Base-by-base conservation (phyloP, 176 grass and related monocot genomes). In the Raddia guianensis region DNA sequence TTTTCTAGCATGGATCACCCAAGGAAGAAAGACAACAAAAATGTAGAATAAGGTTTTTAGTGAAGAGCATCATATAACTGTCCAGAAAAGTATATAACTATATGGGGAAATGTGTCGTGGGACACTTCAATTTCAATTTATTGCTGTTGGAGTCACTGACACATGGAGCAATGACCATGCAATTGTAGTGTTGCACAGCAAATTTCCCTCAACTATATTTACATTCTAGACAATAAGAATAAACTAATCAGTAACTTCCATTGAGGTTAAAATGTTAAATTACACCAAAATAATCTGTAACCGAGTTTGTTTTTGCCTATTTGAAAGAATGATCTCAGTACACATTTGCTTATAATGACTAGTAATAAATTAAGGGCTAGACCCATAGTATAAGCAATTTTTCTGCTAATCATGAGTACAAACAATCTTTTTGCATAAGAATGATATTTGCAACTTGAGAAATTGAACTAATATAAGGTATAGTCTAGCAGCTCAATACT, bases 381-480 rank as follows among this genome's bases (percentile, higher is more conserved):
- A 16, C 8, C 45, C 20, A 76, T 12, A 76, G 62, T 48, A 62
- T 63, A 14, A 49, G 13, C 12, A 76, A 76, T 48, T 21, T 12
- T 61, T 40, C 11, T 76, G 9, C 43, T 49, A 49, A 63, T 34
- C 14, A 77, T 35, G 58, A 63, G 33, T 77, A 58, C 44, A 49
- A 32, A 2, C 14, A 49, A 34, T 63, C 21, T 63, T 49, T 62
- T 13, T 34, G 43, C 44, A 76, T 62, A 78, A 20, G 32, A 42
- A 78, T 66, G 76, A 10, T 56, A 68, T 4, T 51, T 79, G 35
- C 11, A 68, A 56, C 18, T 45, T 79, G 42, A 68, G 12, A 68
- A 61, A 61, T 52, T 18, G 7, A 63, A 82, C 42, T 32, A 52
- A 71, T 55, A 34, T 37, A 71, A 80, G n/a, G 48, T 59, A 68